Evolutionary conservation across 345 rosid genomes (phyloP).

Genomic region (Sonneratia caseolaris): DNA sequence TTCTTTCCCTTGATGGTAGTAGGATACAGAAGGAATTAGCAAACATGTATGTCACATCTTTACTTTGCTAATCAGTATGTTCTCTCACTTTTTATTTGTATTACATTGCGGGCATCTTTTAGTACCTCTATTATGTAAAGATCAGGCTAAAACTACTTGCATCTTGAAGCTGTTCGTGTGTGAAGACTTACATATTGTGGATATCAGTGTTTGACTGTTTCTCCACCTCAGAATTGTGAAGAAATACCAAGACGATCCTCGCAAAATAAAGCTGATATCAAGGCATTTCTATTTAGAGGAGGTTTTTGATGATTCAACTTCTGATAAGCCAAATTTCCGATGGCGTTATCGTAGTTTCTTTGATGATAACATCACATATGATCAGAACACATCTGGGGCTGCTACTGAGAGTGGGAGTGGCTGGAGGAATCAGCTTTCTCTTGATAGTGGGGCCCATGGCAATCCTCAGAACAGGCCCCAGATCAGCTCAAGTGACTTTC

Average conservation of each 20-base stretch:
- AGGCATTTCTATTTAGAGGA: constrained; percentile 69
- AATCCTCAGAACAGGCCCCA: constrained; percentile 6
- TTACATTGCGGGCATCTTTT: neutral
- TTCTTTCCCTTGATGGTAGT: constrained; percentile 57
- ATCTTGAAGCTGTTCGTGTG: constrained; percentile 2
- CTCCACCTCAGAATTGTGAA: constrained; percentile 39
- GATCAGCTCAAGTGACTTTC: neutral
- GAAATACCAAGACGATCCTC: constrained; percentile 41
- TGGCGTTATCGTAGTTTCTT: constrained; percentile 65
- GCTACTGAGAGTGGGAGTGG: constrained; percentile 13
- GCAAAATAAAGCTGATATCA: constrained; percentile 38
- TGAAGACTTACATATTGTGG: neutral
- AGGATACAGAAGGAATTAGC: constrained; percentile 61
- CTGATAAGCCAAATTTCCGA: constrained; percentile 44
- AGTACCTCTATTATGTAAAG: neutral
- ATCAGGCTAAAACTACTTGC: neutral
- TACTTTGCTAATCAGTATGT: neutral
- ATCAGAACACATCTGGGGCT: constrained; percentile 18
- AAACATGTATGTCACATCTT: constrained; percentile 42
- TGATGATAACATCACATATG: constrained; percentile 24
- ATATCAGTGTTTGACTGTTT: constrained; percentile 1
- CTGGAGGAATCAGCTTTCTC: constrained; percentile 2
- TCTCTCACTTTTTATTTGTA: neutral
- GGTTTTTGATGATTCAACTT: constrained; percentile 55
- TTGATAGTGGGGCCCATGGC: constrained; percentile 7